phyloP scores from a whole-genome alignment of 2,329 filamentous ascomycete species.

The Ceratocystis huliohia region DNA sequence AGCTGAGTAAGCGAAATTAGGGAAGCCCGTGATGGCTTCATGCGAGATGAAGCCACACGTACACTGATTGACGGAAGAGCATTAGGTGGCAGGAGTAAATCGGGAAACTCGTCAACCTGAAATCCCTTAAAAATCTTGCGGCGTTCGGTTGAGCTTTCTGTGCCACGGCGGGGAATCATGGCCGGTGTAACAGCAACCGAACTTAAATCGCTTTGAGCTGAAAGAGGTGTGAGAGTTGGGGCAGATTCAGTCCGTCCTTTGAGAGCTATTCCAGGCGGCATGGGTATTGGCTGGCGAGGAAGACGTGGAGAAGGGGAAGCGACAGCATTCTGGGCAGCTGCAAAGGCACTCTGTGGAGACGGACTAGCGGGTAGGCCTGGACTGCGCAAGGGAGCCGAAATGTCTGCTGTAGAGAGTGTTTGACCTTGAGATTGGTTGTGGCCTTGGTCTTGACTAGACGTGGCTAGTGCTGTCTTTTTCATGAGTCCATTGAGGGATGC shows the following conservation, averaged over 20 bases:
- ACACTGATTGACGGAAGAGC: conserved; percentile 76
- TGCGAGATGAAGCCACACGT: conserved; percentile 82
- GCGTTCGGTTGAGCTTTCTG: conserved; percentile 33
- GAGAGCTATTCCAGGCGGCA: conserved; percentile 39
- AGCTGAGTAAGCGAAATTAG: conserved; percentile 64
- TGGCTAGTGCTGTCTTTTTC: conserved; percentile 28
- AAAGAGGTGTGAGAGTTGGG: conserved; percentile 22
- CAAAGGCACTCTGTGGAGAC: conserved; percentile 34
- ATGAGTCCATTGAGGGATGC: conserved; percentile 43
- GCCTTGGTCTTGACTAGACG: conserved; percentile 23
- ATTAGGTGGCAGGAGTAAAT: conserved; percentile 74
- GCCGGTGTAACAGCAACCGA: conserved; percentile 2
- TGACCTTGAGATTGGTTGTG: too few relatives aligned
- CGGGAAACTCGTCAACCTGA: conserved; percentile 74
- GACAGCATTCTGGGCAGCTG: not conserved
- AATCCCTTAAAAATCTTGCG: conserved; percentile 60
- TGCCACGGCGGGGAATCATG: conserved; percentile 20
- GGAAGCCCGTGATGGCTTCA: conserved; percentile 82
- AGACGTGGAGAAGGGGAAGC: conserved; percentile 49
- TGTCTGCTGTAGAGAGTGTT: conserved; percentile 19
- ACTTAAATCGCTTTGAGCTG: conserved; percentile 27
- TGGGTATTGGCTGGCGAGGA: conserved; percentile 58
- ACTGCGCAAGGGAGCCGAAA: conserved; percentile 39
- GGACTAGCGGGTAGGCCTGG: conserved; percentile 49
- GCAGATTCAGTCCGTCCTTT: conserved; percentile 4